Evolutionary conservation across 2,329 filamentous ascomycete species (phyloP).

Genomic region (Blastomyces gilchristii): DNA sequence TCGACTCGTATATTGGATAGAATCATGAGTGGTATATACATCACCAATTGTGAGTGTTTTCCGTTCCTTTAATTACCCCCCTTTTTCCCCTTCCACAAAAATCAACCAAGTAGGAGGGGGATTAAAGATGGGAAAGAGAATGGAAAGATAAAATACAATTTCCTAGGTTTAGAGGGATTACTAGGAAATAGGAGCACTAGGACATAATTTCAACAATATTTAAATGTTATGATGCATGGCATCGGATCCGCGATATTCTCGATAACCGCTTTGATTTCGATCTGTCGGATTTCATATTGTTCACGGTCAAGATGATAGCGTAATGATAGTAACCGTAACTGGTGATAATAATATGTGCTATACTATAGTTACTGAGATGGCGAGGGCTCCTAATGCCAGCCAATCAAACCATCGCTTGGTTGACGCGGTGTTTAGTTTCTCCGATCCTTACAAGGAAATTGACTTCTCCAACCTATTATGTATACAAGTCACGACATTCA

Average conservation of each 20-base stretch:
- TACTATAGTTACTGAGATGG: no score
- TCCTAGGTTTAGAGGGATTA: not conserved
- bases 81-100: not conserved
- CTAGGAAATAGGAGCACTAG: not conserved
- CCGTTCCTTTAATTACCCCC: not conserved
- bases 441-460: no score
- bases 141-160: not conserved
- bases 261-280: no score
- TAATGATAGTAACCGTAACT: not conserved
- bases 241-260: not conserved
- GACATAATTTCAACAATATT: slow-evolving; percentile 11
- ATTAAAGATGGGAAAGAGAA: not conserved
- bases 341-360: no score
- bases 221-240: not conserved
- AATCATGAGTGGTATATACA: not conserved
- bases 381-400: no score
- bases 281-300: no score
- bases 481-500: no score
- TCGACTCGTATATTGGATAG: not conserved
- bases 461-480: no score
- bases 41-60: not conserved
- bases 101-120: not conserved
- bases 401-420: no score
- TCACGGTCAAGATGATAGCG: not conserved
- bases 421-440: no score